A percentile compares a stretch with the other conserved stretches of the same genome.
Evolutionary conservation across 179 eudicot species (phyloP).

Genomic region (Drosera spatulata): DNA sequence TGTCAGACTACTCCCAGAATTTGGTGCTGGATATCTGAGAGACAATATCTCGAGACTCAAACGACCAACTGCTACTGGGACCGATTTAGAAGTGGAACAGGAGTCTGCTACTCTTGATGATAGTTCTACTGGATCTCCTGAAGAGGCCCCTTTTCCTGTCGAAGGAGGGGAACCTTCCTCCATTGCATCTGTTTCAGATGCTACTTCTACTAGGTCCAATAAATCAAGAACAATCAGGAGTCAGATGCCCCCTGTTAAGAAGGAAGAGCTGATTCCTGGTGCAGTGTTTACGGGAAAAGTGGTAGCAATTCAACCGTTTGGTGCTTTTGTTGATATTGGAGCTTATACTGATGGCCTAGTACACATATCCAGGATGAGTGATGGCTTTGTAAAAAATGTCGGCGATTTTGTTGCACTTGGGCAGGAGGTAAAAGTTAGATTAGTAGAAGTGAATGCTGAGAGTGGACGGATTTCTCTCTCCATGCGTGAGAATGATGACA

Average conservation of each 20-base stretch:
- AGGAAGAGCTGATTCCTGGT: slow-evolving; percentile 80
- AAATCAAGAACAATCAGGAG: slow-evolving; percentile 61
- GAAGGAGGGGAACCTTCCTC: slow-evolving; percentile 33
- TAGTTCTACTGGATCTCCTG: slow-evolving; percentile 24
- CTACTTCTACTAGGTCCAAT: slow-evolving; percentile 26
- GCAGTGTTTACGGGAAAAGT: slow-evolving; percentile 84
- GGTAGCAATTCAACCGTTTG: slow-evolving; percentile 79
- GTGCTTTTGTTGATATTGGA: slow-evolving; percentile 96
- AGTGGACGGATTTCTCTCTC: slow-evolving; percentile 78
- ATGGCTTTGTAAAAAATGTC: slow-evolving; percentile 82
- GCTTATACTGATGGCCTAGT: slow-evolving; percentile 96
- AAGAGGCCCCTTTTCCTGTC: slow-evolving; percentile 13
- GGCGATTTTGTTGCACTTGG: slow-evolving; percentile 59
- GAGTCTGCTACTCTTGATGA: slow-evolving; percentile 27
- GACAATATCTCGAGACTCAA: slow-evolving; percentile 17
- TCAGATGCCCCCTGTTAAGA: slow-evolving; percentile 86
- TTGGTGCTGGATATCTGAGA: slow-evolving; percentile 20
- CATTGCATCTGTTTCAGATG: slow-evolving; percentile 25
- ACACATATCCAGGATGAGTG: slow-evolving; percentile 76
- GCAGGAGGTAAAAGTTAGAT: slow-evolving; percentile 82
- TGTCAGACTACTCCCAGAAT: slow-evolving; percentile 40
- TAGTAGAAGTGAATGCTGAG: slow-evolving; percentile 68
- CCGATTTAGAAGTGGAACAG: slow-evolving; percentile 63
- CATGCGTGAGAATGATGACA: slow-evolving; percentile 66
- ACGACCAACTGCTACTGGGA: slow-evolving; percentile 41